Evolutionary conservation across 768 basidiomycete species (phyloP).

Genomic region (Paxillus rubicundulus): DNA sequence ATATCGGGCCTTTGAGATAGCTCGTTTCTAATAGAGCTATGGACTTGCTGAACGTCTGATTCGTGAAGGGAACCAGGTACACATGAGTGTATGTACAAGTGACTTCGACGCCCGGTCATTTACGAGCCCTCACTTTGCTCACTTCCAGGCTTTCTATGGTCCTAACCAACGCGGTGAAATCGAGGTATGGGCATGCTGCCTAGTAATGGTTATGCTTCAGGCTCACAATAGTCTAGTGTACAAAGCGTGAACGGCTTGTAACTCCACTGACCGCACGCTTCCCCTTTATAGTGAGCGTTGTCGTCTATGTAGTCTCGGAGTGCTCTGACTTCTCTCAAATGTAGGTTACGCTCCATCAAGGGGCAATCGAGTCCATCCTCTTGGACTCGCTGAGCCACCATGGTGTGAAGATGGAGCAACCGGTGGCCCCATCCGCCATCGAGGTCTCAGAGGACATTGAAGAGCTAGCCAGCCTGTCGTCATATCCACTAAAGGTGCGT

Average conservation of each 20-base stretch:
- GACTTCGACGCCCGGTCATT: too few relatives aligned
- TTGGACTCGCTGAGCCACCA: constrained; percentile 29
- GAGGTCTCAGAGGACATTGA: constrained; percentile 31
- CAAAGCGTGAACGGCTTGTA: constrained; percentile 57
- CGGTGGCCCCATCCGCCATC: constrained; percentile 24
- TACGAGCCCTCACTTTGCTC: too few relatives aligned
- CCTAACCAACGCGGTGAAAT: constrained; percentile 56
- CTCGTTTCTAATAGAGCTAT: constrained; percentile 50
- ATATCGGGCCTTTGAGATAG: background rate
- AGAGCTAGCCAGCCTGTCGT: constrained; percentile 25
- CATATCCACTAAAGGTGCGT: constrained; percentile 14
- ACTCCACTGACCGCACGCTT: constrained; percentile 57
- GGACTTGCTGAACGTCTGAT: constrained; percentile 61
- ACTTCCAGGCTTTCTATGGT: constrained; percentile 63
- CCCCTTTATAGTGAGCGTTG: constrained; percentile 50
- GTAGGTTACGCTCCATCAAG: constrained; percentile 30
- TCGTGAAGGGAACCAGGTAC: constrained; percentile 59
- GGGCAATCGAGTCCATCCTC: constrained; percentile 33
- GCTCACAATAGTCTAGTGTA: constrained; percentile 39
- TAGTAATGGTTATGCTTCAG: background rate
- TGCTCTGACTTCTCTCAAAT: too few relatives aligned
- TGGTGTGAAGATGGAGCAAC: constrained; percentile 29
- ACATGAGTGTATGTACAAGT: constrained; percentile 49
- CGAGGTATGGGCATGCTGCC: constrained; percentile 37
- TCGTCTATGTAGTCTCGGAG: too few relatives aligned